A percentile compares a stretch with the other conserved stretches of the same genome.
Conservation (phyloP, 345 rosid genomes). For the Reutealis trisperma region DNA sequence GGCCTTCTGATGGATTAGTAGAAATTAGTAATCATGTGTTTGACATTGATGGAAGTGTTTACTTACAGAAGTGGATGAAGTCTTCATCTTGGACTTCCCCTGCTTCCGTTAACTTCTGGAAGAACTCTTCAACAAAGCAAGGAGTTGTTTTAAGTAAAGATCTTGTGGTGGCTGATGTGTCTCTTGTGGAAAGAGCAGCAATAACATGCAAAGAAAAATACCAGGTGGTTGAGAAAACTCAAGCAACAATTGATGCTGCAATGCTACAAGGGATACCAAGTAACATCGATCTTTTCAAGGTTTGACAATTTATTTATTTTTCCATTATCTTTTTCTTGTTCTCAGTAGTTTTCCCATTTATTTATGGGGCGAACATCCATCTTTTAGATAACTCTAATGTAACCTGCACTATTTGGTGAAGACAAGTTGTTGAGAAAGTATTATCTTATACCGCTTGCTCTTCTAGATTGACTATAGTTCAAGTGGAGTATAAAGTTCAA, state of each 20-base stretch:
- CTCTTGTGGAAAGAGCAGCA: conserved; percentile 79
- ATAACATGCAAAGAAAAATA: conserved; percentile 61
- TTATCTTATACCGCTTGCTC: not conserved
- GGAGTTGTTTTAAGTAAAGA: conserved; percentile 76
- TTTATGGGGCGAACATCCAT: not conserved
- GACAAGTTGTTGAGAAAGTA: not conserved
- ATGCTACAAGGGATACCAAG: conserved; percentile 87
- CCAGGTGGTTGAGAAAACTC: conserved; percentile 77
- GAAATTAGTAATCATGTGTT: conserved; percentile 54
- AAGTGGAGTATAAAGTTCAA: not conserved
- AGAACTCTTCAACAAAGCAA: conserved; percentile 50
- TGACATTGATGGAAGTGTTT: conserved; percentile 92
- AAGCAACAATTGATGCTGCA: conserved; percentile 96
- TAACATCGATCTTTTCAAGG: conserved; percentile 96
- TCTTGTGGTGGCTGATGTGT: conserved; percentile 74
- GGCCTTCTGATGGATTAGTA: conserved; percentile 41
- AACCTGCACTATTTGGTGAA: not conserved
- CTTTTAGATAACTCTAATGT: not conserved
- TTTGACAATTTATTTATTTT: conserved; percentile 21
- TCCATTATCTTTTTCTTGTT: conserved; percentile 5
- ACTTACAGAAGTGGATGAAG: conserved; percentile 85
- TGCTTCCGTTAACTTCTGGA: conserved; percentile 81
- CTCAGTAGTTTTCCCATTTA: not conserved
- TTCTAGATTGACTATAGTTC: not conserved
- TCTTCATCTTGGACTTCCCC: conserved; percentile 82